Percentiles rank a stretch among this genome's conserved stretches.
Evolutionary conservation across 331 rosid genomes (phyloP).

Genomic region (Malus hybrid): DNA sequence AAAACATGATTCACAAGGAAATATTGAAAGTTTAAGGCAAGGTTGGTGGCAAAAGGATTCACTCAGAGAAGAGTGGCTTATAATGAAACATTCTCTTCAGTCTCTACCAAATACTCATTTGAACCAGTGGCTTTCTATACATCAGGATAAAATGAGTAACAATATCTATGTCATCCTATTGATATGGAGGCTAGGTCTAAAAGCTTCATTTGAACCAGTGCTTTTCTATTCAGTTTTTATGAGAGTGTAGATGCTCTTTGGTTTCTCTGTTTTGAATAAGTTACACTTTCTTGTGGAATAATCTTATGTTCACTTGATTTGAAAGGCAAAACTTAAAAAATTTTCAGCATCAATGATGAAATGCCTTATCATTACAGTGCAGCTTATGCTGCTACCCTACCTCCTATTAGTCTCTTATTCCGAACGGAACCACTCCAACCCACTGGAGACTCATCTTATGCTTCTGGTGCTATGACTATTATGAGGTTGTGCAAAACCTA

Average conservation of each 20-base stretch:
- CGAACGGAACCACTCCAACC: constrained; percentile 70
- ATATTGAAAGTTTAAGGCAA: too few species aligned
- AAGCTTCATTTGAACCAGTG: neutral
- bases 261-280: neutral
- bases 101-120: too few species aligned
- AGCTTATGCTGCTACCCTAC: constrained; percentile 73
- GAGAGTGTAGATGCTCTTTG: neutral
- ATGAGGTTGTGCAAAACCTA: constrained; percentile 57
- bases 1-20: too few species aligned
- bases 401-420: constrained; percentile 69
- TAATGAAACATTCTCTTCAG: too few species aligned
- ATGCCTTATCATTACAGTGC: constrained; percentile 79
- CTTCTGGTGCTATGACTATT: constrained; percentile 64
- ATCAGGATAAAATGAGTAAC: too few species aligned
- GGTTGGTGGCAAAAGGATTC: too few species aligned
- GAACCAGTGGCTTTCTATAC: too few species aligned
- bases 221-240: neutral
- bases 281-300: neutral
- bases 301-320: constrained; percentile 11
- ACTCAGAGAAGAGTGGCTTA: too few species aligned
- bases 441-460: constrained; percentile 33
- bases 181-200: neutral
- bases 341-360: constrained; percentile 52
- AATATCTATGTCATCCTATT: too few species aligned
- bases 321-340: constrained; percentile 61